These are phyloP conservation scores for Haplosporangium sp. DNA, from an alignment of 371 early-diverging fungal species.

Conservation along the genomic window DNA sequence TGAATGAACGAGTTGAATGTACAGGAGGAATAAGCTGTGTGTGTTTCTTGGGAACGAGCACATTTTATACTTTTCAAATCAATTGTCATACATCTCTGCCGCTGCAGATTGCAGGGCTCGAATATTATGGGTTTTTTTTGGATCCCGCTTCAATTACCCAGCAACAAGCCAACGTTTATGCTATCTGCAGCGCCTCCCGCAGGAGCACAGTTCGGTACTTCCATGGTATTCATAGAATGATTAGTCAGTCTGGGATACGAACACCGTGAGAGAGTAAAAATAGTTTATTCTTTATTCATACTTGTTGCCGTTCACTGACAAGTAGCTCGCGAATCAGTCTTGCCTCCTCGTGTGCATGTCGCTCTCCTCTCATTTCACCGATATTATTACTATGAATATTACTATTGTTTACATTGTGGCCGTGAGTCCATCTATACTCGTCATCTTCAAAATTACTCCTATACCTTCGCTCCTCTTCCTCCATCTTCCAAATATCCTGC, in stretches of 20 bases:
- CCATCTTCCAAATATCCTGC: slow-evolving; percentile 48
- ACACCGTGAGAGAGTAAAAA: too few relatives aligned
- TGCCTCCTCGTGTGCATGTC: slow-evolving; percentile 50
- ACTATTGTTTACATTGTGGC: not conserved
- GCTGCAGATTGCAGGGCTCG: too few relatives aligned
- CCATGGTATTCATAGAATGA: not conserved
- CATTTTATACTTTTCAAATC: not conserved
- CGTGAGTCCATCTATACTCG: not conserved
- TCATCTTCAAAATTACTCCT: slow-evolving; percentile 24
- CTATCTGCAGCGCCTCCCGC: slow-evolving; percentile 29
- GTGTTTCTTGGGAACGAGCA: not conserved
- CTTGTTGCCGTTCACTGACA: not conserved
- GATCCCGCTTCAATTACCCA: too few relatives aligned
- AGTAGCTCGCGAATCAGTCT: slow-evolving; percentile 21
- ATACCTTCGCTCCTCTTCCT: slow-evolving; percentile 56
- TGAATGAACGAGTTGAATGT: not conserved
- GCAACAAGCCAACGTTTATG: too few relatives aligned
- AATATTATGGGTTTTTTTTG: too few relatives aligned
- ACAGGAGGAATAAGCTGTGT: not conserved
- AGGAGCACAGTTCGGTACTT: slow-evolving; percentile 3
- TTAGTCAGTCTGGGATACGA: too few relatives aligned
- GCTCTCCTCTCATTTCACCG: slow-evolving; percentile 28
- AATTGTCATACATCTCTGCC: not conserved
- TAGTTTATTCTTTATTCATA: too few relatives aligned
- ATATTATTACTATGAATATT: too few relatives aligned